Conservation (phyloP, 345 rosid genomes). For the Punica granatum region DNA sequence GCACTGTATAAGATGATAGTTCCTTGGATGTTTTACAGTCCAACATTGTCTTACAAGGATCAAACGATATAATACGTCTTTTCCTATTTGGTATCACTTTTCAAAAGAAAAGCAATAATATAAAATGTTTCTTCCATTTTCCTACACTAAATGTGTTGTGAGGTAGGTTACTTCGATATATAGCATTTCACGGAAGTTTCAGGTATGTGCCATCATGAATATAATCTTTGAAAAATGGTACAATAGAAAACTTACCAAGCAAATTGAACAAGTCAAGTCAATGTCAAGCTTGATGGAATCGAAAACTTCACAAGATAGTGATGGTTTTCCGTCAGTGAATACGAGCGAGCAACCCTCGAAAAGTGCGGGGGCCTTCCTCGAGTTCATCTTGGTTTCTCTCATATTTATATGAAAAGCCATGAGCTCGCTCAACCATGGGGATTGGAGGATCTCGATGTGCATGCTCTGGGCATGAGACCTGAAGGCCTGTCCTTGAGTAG, state of each 20-base stretch:
- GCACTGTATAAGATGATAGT: too few relatives aligned
- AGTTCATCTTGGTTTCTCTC: slow-evolving; percentile 42
- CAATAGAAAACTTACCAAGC: slow-evolving; percentile 58
- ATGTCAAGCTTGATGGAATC: slow-evolving; percentile 76
- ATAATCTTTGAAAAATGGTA: not conserved
- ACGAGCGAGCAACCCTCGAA: slow-evolving; percentile 59
- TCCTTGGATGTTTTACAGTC: too few relatives aligned
- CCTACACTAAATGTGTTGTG: too few relatives aligned
- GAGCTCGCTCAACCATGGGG: slow-evolving; percentile 93
- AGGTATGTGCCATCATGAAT: too few relatives aligned
- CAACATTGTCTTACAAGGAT: too few relatives aligned
- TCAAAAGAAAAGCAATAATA: too few relatives aligned
- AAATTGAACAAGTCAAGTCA: slow-evolving; percentile 85
- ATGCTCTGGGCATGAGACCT: slow-evolving; percentile 73
- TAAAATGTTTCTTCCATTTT: too few relatives aligned
- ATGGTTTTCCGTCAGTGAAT: slow-evolving; percentile 60
- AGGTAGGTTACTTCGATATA: too few relatives aligned
- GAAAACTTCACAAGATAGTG: slow-evolving; percentile 66
- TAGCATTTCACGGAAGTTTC: too few relatives aligned
- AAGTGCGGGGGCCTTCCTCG: slow-evolving; percentile 38
- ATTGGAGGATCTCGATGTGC: slow-evolving; percentile 86
- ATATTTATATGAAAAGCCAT: slow-evolving; percentile 85
- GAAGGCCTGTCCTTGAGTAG: slow-evolving; percentile 92
- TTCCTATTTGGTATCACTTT: too few relatives aligned
- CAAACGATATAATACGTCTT: too few relatives aligned